Conservation (phyloP, 2,329 filamentous ascomycete species). For the Scedosporium dehoogii region DNA sequence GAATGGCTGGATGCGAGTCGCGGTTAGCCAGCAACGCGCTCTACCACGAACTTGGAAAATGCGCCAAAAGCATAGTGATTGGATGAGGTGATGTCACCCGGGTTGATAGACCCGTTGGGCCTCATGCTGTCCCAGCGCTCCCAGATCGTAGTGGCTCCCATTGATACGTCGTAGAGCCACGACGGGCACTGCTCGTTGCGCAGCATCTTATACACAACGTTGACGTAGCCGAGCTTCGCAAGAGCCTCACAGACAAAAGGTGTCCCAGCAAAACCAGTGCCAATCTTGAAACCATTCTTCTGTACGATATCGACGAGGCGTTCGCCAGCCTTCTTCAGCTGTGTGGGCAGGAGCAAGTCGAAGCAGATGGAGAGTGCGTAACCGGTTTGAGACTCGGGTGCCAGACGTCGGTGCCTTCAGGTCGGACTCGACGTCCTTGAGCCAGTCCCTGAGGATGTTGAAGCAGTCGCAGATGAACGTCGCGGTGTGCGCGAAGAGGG, state of each 20-base stretch:
- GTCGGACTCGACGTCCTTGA: too few species aligned
- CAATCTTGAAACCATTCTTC: conserved; percentile 23
- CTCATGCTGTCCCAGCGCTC: conserved; percentile 31
- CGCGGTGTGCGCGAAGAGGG: too few species aligned
- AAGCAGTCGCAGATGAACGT: too few species aligned
- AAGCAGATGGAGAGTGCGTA: too few species aligned
- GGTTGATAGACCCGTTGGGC: conserved; percentile 25
- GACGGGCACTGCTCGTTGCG: conserved; percentile 22
- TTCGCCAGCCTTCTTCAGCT: background rate
- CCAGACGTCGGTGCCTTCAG: too few species aligned
- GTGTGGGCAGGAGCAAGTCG: too few species aligned
- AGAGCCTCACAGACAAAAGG: conserved; percentile 25
- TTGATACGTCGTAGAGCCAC: conserved; percentile 27
- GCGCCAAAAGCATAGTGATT: conserved; percentile 30
- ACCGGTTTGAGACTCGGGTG: too few species aligned
- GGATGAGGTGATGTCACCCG: conserved; percentile 29
- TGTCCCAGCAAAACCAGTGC: conserved; percentile 34
- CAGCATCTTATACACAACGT: conserved; percentile 25
- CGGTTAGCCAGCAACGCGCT: too few species aligned
- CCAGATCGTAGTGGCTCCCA: conserved; percentile 31
- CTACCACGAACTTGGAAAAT: conserved; percentile 27
- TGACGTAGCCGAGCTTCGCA: background rate
- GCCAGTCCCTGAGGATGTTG: too few species aligned
- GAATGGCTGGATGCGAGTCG: too few species aligned
- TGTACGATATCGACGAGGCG: conserved; percentile 20